phyloP scores from a whole-genome alignment of 2,329 filamentous ascomycete species.

The Leptodontidium sp. region DNA sequence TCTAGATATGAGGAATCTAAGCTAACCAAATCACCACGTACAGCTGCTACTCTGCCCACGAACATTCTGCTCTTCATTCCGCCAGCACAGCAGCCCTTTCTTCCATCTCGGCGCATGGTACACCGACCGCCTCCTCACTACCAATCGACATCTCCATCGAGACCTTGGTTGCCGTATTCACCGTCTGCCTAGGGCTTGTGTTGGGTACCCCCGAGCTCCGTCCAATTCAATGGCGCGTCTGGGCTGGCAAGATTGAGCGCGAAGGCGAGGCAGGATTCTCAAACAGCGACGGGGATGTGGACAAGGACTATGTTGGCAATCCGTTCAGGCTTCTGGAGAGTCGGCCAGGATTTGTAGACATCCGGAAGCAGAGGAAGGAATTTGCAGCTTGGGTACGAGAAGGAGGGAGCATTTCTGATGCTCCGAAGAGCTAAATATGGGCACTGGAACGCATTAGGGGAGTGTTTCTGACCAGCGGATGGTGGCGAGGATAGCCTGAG shows the following conservation, averaged over 20 bases:
- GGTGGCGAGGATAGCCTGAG: not conserved
- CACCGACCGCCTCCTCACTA: conserved; percentile 58
- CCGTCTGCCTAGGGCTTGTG: conserved; percentile 87
- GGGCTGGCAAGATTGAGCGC: conserved; percentile 85
- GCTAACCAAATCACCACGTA: conserved; percentile 11
- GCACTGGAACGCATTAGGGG: not conserved
- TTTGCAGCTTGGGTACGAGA: conserved; percentile 78
- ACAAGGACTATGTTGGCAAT: conserved; percentile 76
- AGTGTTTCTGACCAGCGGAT: not conserved
- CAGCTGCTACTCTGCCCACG: conserved; percentile 96
- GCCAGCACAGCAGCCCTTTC: conserved; percentile 58
- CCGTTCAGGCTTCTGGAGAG: conserved; percentile 83
- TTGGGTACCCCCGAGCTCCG: conserved; percentile 78
- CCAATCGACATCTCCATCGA: conserved; percentile 90
- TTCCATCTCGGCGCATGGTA: conserved; percentile 53
- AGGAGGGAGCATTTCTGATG: conserved; percentile 34
- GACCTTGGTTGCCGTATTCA: conserved; percentile 78
- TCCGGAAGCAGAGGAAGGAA: conserved; percentile 80
- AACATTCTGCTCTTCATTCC: conserved; percentile 80
- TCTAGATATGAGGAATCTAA: not conserved
- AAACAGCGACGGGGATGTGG: conserved; percentile 67
- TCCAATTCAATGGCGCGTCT: conserved; percentile 84
- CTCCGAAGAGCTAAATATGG: conserved; percentile 34
- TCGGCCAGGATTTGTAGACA: conserved; percentile 85
- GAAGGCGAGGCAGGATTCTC: conserved; percentile 70